Percentiles rank a stretch among this genome's conserved stretches.
Evolutionary conservation across 306 rosid genomes (phyloP).

Genomic region (Sphenostylis stenocarpa): DNA sequence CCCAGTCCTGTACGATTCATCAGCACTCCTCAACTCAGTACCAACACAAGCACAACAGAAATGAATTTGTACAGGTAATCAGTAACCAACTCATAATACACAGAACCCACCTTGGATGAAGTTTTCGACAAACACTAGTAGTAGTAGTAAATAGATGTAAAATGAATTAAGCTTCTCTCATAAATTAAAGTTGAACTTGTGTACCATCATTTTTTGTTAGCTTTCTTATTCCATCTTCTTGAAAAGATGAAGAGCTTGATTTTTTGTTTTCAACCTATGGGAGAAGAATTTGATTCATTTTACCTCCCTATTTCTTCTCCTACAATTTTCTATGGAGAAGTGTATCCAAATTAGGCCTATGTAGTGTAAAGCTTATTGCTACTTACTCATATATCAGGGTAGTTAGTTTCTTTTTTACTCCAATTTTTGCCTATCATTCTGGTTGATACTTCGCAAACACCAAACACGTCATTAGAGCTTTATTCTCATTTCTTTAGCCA

Average conservation of each 20-base stretch:
- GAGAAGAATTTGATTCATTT: neutral
- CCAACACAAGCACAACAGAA: neutral
- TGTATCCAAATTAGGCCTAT: neutral
- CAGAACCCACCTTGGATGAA: neutral
- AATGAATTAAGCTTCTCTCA: neutral
- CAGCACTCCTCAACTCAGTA: constrained; percentile 13
- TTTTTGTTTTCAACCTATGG: neutral
- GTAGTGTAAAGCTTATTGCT: neutral
- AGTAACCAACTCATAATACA: constrained; percentile 15
- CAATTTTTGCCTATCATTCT: neutral
- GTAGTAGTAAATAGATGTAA: neutral
- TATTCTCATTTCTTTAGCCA: too few species aligned
- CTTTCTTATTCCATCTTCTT: neutral
- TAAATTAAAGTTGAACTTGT: neutral
- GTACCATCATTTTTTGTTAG: neutral
- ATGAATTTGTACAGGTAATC: constrained; percentile 18
- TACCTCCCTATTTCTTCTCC: neutral
- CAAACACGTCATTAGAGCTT: too few species aligned
- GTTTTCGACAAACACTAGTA: neutral
- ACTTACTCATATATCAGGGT: constrained; percentile 9
- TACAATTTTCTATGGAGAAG: neutral
- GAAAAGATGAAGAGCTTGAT: neutral
- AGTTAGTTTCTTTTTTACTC: neutral
- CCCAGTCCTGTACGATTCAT: constrained; percentile 67
- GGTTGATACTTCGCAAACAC: neutral